Percentiles rank a stretch among this genome's conserved stretches.
Conservation (phyloP, 768 basidiomycete genomes). For the Terana coerulea region DNA sequence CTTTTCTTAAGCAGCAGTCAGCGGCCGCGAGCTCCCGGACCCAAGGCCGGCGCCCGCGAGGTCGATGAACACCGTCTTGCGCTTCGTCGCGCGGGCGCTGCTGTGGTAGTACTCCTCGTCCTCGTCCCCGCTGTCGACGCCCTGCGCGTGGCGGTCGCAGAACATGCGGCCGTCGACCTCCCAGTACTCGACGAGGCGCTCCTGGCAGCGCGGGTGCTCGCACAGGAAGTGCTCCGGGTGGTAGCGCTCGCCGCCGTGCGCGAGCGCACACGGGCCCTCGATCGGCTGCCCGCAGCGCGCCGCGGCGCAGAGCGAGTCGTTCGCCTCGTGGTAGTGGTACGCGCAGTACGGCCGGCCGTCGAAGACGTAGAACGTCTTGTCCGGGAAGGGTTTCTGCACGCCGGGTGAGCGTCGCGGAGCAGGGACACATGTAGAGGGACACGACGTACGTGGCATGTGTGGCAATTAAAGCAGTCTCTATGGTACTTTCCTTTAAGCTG, state of each 20-base stretch:
- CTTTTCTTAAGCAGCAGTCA: too few relatives aligned
- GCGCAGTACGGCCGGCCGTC: slow-evolving; percentile 89
- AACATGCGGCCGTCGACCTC: slow-evolving; percentile 83
- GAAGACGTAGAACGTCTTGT: slow-evolving; percentile 87
- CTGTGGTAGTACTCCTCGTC: slow-evolving; percentile 17
- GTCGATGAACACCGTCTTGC: slow-evolving; percentile 81
- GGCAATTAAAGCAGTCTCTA: slow-evolving; percentile 86
- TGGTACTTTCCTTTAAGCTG: slow-evolving; percentile 97
- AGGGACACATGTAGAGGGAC: slow-evolving; percentile 2
- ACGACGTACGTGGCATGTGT: slow-evolving; percentile 65
- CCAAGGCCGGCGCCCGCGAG: slow-evolving; percentile 39
- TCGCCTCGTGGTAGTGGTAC: slow-evolving; percentile 91
- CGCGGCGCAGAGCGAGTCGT: slow-evolving; percentile 83
- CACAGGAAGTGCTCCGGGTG: slow-evolving; percentile 89
- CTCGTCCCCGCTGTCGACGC: slow-evolving; percentile 21
- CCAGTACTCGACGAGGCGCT: slow-evolving; percentile 78
- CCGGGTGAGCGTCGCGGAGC: slow-evolving; percentile 1
- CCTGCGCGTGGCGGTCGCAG: slow-evolving; percentile 75
- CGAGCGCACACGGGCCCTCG: slow-evolving; percentile 90
- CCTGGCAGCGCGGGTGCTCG: slow-evolving; percentile 58
- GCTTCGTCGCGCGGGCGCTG: slow-evolving; percentile 59
- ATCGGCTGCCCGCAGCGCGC: slow-evolving; percentile 80
- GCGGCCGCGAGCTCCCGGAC: too few relatives aligned
- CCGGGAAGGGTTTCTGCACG: slow-evolving; percentile 90
- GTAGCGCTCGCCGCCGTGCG: slow-evolving; percentile 74